Evolutionary conservation across 345 rosid species (phyloP).

Genomic region (Citrus unshiu): DNA sequence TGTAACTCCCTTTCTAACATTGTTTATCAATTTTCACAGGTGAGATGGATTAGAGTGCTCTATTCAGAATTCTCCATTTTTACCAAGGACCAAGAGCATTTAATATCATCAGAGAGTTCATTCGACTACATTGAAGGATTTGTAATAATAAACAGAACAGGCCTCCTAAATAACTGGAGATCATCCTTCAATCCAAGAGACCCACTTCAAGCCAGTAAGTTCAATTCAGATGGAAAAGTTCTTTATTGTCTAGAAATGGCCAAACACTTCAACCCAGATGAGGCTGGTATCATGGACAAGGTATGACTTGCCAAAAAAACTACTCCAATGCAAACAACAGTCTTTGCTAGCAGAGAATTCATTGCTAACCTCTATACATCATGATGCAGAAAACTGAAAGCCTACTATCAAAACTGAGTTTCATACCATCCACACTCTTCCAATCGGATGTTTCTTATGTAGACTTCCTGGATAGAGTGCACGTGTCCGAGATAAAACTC

Average conservation of each 20-base stretch:
- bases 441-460: slow-evolving; percentile 63
- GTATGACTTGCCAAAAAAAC: slow-evolving; percentile 28
- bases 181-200: slow-evolving; percentile 74
- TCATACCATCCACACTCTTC: slow-evolving; percentile 70
- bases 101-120: slow-evolving; percentile 51
- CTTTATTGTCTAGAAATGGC: slow-evolving; percentile 89
- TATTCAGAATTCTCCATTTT: slow-evolving; percentile 81
- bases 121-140: slow-evolving; percentile 95
- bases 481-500: slow-evolving; percentile 60
- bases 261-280: slow-evolving; percentile 60
- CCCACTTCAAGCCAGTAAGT: slow-evolving; percentile 63
- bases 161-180: slow-evolving; percentile 76
- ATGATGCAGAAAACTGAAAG: slow-evolving; percentile 49
- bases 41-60: slow-evolving; percentile 85
- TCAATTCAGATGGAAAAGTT: slow-evolving; percentile 71
- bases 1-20: not conserved
- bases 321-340: slow-evolving; percentile 1
- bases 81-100: slow-evolving; percentile 75
- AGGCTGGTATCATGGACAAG: slow-evolving; percentile 38
- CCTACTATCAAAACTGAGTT: slow-evolving; percentile 59
- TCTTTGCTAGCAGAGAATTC: slow-evolving; percentile 2
- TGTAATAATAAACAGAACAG: slow-evolving; percentile 71
- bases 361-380: slow-evolving; percentile 1
- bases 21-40: slow-evolving; percentile 42
- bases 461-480: slow-evolving; percentile 89